A percentile compares a stretch with the other conserved stretches of the same genome.
Conservation (phyloP, 2,329 filamentous ascomycete genomes). For the Alternaria arbusti region DNA sequence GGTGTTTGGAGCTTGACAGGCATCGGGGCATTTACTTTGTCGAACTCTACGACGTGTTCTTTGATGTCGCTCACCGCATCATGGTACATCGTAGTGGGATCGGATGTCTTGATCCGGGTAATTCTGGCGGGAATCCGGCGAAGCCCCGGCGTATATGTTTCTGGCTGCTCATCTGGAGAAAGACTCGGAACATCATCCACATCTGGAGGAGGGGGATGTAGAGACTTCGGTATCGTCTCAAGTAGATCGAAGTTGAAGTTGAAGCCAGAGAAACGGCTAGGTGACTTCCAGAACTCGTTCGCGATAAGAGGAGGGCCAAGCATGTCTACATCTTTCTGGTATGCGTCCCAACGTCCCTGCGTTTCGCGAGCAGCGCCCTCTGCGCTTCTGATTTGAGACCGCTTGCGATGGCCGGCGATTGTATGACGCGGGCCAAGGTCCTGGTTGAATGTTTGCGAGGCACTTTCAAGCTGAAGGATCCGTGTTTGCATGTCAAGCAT, state of each 20-base stretch:
- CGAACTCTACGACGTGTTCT: constrained; percentile 33
- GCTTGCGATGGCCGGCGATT: not conserved
- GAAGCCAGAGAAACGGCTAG: constrained; percentile 34
- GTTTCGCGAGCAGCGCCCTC: constrained; percentile 18
- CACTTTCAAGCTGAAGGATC: constrained; percentile 34
- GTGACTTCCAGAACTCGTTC: constrained; percentile 34
- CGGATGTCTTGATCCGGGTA: constrained; percentile 10
- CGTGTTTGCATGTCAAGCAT: constrained; percentile 40
- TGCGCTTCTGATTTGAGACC: constrained; percentile 14
- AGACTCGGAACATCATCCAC: constrained; percentile 28
- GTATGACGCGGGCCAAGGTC: not conserved
- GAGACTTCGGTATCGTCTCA: constrained; percentile 6
- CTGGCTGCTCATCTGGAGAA: constrained; percentile 15
- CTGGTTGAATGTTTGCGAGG: not conserved
- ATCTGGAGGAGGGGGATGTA: constrained; percentile 22
- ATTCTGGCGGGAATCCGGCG: constrained; percentile 1
- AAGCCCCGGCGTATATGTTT: not conserved
- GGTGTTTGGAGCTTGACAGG: constrained; percentile 33
- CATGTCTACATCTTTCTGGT: constrained; percentile 35
- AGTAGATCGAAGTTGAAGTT: constrained; percentile 32
- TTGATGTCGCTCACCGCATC: constrained; percentile 30
- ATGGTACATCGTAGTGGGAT: constrained; percentile 4
- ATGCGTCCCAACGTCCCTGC: constrained; percentile 35
- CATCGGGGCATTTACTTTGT: constrained; percentile 23
- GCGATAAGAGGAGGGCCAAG: constrained; percentile 34